Conservation (phyloP, 805 yeast species). For the Kodamaea kaohsiungensis region DNA sequence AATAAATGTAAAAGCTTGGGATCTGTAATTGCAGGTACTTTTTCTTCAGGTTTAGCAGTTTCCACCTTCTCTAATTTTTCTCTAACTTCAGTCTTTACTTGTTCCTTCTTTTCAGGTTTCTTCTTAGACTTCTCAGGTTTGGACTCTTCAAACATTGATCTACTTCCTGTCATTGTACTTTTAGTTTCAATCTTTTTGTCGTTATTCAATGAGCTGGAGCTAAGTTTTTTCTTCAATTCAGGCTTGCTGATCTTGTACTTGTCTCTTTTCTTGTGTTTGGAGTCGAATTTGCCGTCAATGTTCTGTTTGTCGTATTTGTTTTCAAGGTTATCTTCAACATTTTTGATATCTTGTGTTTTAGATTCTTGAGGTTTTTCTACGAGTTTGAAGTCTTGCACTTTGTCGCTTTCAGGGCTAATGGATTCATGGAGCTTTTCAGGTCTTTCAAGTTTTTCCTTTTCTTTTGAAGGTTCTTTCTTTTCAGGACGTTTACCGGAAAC, state of each 20-base stretch:
- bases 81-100: not conserved
- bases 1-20: conserved; percentile 17
- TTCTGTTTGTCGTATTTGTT: not conserved
- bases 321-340: not conserved
- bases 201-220: not conserved
- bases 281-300: not conserved
- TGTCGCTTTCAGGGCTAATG: not conserved
- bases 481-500: not conserved
- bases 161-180: not conserved
- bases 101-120: not conserved
- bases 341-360: not conserved
- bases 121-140: not conserved
- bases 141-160: conserved; percentile 1
- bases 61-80: not conserved
- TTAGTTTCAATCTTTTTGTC: not conserved
- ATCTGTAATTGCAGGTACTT: conserved; percentile 9
- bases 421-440: not conserved
- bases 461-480: not conserved
- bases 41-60: not conserved
- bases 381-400: not conserved
- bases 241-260: not conserved
- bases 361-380: not conserved
- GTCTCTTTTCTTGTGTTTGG: not conserved
- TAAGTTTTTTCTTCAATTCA: not conserved
- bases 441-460: not conserved